A percentile compares a stretch with the other conserved stretches of the same genome.
phyloP scores from a whole-genome alignment of 2,329 filamentous ascomycete genomes.

The Juglanconis oblonga region DNA sequence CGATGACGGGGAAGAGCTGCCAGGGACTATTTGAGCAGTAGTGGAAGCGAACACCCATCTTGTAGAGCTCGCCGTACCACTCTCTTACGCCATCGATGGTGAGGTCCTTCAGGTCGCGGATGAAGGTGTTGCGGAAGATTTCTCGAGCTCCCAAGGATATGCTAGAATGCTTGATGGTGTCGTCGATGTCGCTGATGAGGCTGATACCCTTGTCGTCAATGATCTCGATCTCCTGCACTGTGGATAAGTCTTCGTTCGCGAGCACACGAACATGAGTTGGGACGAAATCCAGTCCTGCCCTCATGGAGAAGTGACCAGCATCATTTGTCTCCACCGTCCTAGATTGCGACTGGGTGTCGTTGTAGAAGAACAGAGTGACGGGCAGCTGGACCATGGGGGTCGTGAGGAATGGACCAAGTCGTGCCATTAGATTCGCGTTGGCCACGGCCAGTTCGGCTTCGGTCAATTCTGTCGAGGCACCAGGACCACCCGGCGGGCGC shows the following conservation, averaged over 20 bases:
- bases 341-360: constrained; percentile 77
- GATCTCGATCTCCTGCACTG: constrained; percentile 72
- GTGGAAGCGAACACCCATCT: constrained; percentile 83
- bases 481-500: constrained; percentile 32
- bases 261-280: constrained; percentile 87
- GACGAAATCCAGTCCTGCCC: constrained; percentile 81
- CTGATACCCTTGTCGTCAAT: constrained; percentile 80
- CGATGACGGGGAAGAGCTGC: constrained; percentile 90
- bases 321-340: constrained; percentile 83
- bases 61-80: constrained; percentile 78
- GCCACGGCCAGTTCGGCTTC: constrained; percentile 74
- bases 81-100: constrained; percentile 83
- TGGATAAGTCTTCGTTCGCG: constrained; percentile 80
- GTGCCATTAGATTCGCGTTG: constrained; percentile 83
- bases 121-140: constrained; percentile 94
- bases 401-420: constrained; percentile 85
- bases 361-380: constrained; percentile 94
- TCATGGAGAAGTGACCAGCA: constrained; percentile 79
- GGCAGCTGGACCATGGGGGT: constrained; percentile 74
- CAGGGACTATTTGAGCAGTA: constrained; percentile 99
- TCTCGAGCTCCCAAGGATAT: constrained; percentile 84
- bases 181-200: constrained; percentile 95
- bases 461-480: constrained; percentile 55
- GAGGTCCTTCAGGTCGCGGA: constrained; percentile 77
- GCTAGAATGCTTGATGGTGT: constrained; percentile 94